Conservation (phyloP, 78 protist species). For the Thecamonas trahens region DNA sequence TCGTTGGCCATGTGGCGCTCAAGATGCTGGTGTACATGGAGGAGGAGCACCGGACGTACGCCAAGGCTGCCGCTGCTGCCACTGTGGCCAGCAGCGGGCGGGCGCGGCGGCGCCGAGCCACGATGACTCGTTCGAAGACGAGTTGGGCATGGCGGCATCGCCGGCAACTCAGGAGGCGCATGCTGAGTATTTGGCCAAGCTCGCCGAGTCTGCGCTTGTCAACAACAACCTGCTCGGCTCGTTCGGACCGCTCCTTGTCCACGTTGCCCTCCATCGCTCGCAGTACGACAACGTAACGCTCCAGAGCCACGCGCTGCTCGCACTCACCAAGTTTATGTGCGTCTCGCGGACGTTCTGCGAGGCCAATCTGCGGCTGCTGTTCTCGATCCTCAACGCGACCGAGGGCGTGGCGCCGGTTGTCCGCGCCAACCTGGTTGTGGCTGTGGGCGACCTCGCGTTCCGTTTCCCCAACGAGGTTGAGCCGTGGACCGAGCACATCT, state of each 20-base stretch:
- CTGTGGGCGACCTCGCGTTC: constrained; percentile 83
- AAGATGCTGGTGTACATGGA: constrained; percentile 54
- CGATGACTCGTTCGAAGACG: constrained; percentile 33
- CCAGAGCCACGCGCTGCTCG: constrained; percentile 46
- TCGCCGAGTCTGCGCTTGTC: constrained; percentile 18
- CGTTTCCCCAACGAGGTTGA: constrained; percentile 81
- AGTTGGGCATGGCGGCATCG: constrained; percentile 54
- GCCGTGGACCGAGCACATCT: constrained; percentile 70
- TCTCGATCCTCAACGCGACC: constrained; percentile 27
- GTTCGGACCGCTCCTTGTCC: constrained; percentile 38
- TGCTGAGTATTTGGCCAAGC: constrained; percentile 6
- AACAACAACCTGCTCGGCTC: constrained; percentile 38
- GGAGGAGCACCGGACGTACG: constrained; percentile 5
- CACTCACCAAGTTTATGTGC: constrained; percentile 73
- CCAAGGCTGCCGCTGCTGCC: background rate
- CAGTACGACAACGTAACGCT: background rate
- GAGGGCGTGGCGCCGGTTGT: constrained; percentile 1
- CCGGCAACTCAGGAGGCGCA: constrained; percentile 44
- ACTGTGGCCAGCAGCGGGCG: background rate
- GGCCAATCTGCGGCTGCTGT: constrained; percentile 44
- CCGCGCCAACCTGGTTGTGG: constrained; percentile 72
- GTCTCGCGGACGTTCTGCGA: constrained; percentile 45
- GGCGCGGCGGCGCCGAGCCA: background rate
- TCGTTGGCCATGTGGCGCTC: constrained; percentile 58
- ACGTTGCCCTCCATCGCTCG: constrained; percentile 22